A percentile compares a stretch with the other conserved stretches of the same genome.
phyloP scores from a whole-genome alignment of 495 filamentous ascomycete species.

The Penicillium diatomitis region DNA sequence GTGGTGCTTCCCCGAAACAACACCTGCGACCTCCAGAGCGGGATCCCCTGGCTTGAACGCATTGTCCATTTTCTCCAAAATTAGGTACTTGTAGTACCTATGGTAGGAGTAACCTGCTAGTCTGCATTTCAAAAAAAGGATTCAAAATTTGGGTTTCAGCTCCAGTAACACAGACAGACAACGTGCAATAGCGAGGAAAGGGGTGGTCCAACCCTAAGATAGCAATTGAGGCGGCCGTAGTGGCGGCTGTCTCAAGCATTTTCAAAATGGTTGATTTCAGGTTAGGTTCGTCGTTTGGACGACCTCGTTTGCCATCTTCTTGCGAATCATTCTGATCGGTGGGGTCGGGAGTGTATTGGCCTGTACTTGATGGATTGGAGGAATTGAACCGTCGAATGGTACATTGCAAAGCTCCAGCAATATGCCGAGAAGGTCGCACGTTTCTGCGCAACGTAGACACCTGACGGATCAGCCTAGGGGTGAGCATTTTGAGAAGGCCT shows the following conservation, averaged over 20 bases:
- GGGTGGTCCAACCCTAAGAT: slow-evolving; percentile 59
- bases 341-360: slow-evolving; percentile 20
- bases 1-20: slow-evolving; percentile 46
- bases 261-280: slow-evolving; percentile 52
- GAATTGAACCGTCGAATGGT: slow-evolving; percentile 20
- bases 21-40: slow-evolving; percentile 78
- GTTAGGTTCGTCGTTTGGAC: slow-evolving; percentile 13
- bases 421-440: slow-evolving; percentile 6
- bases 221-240: slow-evolving; percentile 76
- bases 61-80: slow-evolving; percentile 82
- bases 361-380: slow-evolving; percentile 17
- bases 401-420: slow-evolving; percentile 1
- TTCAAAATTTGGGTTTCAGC: neutral
- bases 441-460: slow-evolving; percentile 12
- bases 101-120: slow-evolving; percentile 81
- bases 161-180: too few relatives aligned
- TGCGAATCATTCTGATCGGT: slow-evolving; percentile 24
- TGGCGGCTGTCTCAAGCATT: slow-evolving; percentile 77
- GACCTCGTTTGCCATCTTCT: slow-evolving; percentile 11
- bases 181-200: neutral
- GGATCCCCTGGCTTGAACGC: slow-evolving; percentile 93
- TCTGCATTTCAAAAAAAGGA: slow-evolving; percentile 25
- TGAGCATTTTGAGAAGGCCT: slow-evolving; percentile 11
- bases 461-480: slow-evolving; percentile 15
- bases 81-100: slow-evolving; percentile 76